Percentiles rank a stretch among this genome's conserved stretches.
These are phyloP conservation scores for Hanseniaspora sp. DNA, from an alignment of 1,139 yeast genomes.

Conservation along the genomic window DNA sequence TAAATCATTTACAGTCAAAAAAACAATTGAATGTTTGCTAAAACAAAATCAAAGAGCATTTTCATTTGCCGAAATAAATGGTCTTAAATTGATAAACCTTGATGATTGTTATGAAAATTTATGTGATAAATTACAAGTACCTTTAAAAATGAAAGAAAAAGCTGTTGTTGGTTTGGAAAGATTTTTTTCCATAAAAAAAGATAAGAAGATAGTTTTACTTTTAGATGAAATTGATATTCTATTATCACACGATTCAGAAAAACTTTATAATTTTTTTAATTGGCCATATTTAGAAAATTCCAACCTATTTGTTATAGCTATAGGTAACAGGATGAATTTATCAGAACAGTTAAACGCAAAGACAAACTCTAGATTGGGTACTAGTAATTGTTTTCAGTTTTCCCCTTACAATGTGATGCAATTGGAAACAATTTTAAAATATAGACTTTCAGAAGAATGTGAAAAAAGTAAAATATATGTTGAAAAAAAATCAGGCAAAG, in stretches of 20 bases:
- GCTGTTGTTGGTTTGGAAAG: conserved; percentile 50
- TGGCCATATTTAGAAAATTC: conserved; percentile 88
- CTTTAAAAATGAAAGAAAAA: conserved; percentile 37
- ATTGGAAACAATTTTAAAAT: conserved; percentile 60
- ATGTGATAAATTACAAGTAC: conserved; percentile 43
- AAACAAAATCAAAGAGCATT: conserved; percentile 35
- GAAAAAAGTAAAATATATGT: conserved; percentile 32
- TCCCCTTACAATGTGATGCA: conserved; percentile 79
- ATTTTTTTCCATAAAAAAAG: conserved; percentile 35
- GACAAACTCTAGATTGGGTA: conserved; percentile 81
- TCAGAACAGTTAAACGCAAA: conserved; percentile 89
- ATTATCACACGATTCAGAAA: conserved; percentile 59
- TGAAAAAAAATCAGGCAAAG: conserved; percentile 27
- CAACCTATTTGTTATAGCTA: conserved; percentile 75
- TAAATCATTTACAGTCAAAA: conserved; percentile 85
- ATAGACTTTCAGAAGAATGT: conserved; percentile 47
- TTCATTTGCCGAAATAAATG: conserved; percentile 70
- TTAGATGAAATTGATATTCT: conserved; percentile 91
- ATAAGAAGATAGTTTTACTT: conserved; percentile 47
- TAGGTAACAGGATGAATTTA: conserved; percentile 94
- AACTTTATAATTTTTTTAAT: conserved; percentile 90
- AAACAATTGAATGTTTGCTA: conserved; percentile 61
- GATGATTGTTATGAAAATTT: conserved; percentile 72
- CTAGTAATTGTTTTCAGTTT: conserved; percentile 66
- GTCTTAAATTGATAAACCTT: conserved; percentile 75